Conservation (phyloP, 441 rosid species). For the Euphorbia celastroides region DNA sequence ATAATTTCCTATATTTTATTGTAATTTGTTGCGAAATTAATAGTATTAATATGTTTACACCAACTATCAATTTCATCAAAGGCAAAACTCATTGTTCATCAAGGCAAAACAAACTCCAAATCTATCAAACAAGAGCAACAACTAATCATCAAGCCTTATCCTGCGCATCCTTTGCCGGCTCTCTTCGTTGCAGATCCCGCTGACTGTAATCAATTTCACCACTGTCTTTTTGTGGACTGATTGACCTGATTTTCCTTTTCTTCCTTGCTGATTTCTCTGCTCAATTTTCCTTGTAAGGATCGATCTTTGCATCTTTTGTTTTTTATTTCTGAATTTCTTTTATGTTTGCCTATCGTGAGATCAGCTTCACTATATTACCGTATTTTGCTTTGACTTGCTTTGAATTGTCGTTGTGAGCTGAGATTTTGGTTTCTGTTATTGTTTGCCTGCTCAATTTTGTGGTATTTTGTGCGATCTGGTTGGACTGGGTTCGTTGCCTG, state of each 20-base stretch:
- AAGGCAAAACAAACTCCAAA: constrained; percentile 14
- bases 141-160: constrained; percentile 23
- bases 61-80: background rate
- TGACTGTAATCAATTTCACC: background rate
- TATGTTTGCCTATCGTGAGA: constrained; percentile 8
- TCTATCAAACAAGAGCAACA: background rate
- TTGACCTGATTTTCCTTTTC: background rate
- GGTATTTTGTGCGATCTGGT: constrained; percentile 19
- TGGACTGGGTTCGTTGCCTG: background rate
- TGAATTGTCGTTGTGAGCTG: background rate
- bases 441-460: background rate
- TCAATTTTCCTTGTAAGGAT: constrained; percentile 22
- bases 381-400: background rate
- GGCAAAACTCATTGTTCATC: background rate
- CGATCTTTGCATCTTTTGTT: background rate
- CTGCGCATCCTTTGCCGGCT: constrained; percentile 34
- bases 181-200: constrained; percentile 11
- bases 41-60: background rate
- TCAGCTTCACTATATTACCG: background rate
- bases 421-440: background rate
- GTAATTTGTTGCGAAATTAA: background rate
- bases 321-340: background rate
- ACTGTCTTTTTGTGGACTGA: background rate
- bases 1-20: background rate
- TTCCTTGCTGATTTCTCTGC: background rate